Evolutionary conservation across 169 alveolate species (phyloP).

Genomic region (Plasmodium gonderi): DNA sequence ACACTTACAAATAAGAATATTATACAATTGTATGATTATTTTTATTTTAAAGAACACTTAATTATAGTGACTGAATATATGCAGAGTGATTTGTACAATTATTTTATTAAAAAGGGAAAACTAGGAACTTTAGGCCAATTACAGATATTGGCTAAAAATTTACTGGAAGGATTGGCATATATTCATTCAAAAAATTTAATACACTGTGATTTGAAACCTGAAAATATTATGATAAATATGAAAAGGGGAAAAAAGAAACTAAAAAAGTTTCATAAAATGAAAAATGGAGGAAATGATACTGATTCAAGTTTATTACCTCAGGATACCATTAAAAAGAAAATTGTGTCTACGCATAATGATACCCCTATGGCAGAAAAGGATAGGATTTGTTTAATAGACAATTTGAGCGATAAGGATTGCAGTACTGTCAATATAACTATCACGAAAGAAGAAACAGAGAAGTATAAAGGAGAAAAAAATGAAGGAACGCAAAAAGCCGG

Average conservation of each 20-base stretch:
- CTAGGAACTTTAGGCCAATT: constrained; percentile 79
- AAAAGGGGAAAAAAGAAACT: constrained; percentile 8
- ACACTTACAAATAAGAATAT: constrained; percentile 34
- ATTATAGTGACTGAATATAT: constrained; percentile 95
- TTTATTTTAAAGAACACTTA: constrained; percentile 95
- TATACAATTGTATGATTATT: constrained; percentile 87
- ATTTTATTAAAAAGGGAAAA: constrained; percentile 88
- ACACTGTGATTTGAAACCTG: constrained; percentile 98
- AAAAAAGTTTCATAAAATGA: background rate
- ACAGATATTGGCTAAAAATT: constrained; percentile 61
- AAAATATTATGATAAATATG: constrained; percentile 88
- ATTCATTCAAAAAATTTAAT: constrained; percentile 93
- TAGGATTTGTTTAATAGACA: background rate
- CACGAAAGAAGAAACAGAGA: background rate
- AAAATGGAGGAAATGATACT: background rate
- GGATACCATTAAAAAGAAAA: background rate
- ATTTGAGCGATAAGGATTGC: background rate
- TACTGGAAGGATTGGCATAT: constrained; percentile 80
- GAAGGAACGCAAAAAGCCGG: no score
- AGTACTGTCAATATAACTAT: background rate
- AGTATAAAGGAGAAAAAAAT: no score
- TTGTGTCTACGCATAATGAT: background rate
- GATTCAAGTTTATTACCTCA: background rate
- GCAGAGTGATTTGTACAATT: constrained; percentile 91
- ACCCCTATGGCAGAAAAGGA: background rate